These are phyloP conservation scores for Suillus clintonianus DNA, from an alignment of 768 basidiomycete species.

Conservation along the genomic window DNA sequence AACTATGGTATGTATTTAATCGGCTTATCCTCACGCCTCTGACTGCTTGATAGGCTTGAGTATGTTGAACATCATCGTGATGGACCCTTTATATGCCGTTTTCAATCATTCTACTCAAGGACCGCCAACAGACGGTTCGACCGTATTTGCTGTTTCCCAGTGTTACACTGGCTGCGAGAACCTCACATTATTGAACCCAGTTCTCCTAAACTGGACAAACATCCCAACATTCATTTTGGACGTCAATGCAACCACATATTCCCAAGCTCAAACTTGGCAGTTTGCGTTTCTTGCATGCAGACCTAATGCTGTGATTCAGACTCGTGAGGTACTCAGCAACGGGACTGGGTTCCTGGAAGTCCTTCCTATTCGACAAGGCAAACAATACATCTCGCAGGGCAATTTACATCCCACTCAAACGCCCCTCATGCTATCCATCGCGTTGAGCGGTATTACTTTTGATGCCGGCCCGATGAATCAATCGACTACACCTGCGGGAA, in stretches of 20 bases:
- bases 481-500: background rate
- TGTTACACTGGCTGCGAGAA: constrained; percentile 23
- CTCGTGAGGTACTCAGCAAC: constrained; percentile 26
- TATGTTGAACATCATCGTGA: background rate
- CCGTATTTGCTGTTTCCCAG: constrained; percentile 21
- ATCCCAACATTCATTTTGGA: constrained; percentile 14
- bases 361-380: constrained; percentile 13
- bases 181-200: background rate
- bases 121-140: constrained; percentile 21
- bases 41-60: background rate
- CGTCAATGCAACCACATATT: constrained; percentile 1
- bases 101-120: constrained; percentile 24
- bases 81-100: constrained; percentile 10
- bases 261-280: constrained; percentile 16
- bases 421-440: constrained; percentile 22
- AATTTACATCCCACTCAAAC: constrained; percentile 28
- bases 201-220: constrained; percentile 14
- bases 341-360: constrained; percentile 19
- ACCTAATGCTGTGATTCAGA: constrained; percentile 26
- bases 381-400: constrained; percentile 17
- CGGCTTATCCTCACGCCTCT: background rate
- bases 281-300: constrained; percentile 21
- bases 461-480: background rate
- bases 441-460: constrained; percentile 10
- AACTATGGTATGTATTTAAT: constrained; percentile 12